These are phyloP conservation scores for Auriscalpium microsporum DNA, from an alignment of 768 basidiomycete species.

Conservation along the genomic window DNA sequence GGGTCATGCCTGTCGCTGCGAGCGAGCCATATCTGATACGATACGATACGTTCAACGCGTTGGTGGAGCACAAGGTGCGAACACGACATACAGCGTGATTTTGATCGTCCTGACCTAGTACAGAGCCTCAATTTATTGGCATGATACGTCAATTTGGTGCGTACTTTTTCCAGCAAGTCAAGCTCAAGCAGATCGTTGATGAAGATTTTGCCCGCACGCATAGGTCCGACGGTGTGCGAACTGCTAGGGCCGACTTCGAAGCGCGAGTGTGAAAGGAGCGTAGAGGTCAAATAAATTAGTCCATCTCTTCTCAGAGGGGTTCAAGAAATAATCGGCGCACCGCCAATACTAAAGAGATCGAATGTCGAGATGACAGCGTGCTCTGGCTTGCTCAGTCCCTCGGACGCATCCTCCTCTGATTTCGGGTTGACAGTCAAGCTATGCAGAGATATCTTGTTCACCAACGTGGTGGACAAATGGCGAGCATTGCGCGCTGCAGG, in stretches of 20 bases:
- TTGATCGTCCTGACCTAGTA: conserved; percentile 69
- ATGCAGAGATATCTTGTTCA: too few species aligned
- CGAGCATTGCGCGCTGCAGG: too few species aligned
- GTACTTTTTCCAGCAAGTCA: conserved; percentile 57
- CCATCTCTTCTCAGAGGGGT: too few species aligned
- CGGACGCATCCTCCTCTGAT: neutral
- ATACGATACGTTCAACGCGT: neutral
- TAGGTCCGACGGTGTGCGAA: conserved; percentile 70
- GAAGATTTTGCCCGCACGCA: conserved; percentile 90
- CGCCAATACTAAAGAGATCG: conserved; percentile 88
- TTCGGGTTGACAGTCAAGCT: too few species aligned
- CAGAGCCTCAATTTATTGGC: neutral
- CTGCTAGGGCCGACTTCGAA: conserved; percentile 46
- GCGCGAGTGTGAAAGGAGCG: too few species aligned
- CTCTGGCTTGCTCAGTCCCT: conserved; percentile 26
- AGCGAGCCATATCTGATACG: conserved; percentile 72
- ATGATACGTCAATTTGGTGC: neutral
- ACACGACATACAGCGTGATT: conserved; percentile 59
- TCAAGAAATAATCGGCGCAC: conserved; percentile 29
- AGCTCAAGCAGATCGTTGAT: conserved; percentile 66
- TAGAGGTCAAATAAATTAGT: too few species aligned
- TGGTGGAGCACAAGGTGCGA: neutral
- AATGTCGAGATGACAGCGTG: conserved; percentile 93
- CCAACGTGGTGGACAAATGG: too few species aligned
- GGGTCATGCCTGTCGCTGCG: conserved; percentile 72